phyloP scores from a whole-genome alignment of 768 basidiomycete species.

The Mycena alexandri region DNA sequence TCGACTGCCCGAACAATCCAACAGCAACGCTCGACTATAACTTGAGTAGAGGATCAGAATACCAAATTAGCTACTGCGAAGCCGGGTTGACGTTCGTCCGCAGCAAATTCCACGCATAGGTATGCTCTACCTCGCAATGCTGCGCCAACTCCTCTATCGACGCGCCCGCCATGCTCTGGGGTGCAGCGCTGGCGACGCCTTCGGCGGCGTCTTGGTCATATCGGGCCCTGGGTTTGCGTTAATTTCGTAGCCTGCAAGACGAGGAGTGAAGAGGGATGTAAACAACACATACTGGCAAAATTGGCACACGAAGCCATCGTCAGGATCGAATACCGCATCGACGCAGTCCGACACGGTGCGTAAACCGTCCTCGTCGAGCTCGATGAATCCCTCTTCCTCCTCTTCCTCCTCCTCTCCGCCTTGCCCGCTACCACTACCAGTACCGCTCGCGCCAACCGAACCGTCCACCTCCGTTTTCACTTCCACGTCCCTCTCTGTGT shows the following conservation, averaged over 20 bases:
- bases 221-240: conserved; percentile 48
- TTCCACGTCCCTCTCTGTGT: conserved; percentile 24
- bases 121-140: conserved; percentile 65
- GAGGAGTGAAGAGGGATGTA: conserved; percentile 34
- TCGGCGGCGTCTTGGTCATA: conserved; percentile 44
- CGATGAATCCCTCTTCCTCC: conserved; percentile 49
- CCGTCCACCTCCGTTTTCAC: neutral
- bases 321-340: conserved; percentile 54
- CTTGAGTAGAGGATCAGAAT: no score
- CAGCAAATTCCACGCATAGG: conserved; percentile 61
- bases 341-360: conserved; percentile 57
- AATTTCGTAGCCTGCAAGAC: neutral
- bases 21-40: no score
- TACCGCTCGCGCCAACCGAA: no score
- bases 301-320: conserved; percentile 48
- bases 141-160: conserved; percentile 58
- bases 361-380: conserved; percentile 58
- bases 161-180: conserved; percentile 52
- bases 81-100: conserved; percentile 36
- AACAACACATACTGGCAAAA: conserved; percentile 63
- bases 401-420: conserved; percentile 49
- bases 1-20: no score
- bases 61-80: no score
- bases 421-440: neutral
- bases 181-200: conserved; percentile 40